phyloP scores from a whole-genome alignment of 208 protist species.

The Tritrichomonas musculus region DNA sequence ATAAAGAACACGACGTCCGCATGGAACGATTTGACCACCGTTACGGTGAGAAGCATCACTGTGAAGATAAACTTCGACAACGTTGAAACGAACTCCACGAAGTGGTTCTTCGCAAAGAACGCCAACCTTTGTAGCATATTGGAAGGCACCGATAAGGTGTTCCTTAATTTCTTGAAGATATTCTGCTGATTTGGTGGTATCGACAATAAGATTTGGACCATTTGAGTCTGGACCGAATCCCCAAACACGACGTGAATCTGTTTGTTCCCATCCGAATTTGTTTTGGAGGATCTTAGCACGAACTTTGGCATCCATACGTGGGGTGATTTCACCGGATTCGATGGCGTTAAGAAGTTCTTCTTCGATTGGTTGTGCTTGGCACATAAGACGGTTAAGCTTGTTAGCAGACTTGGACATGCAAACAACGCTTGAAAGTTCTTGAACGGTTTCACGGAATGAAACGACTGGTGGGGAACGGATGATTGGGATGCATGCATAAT shows the following conservation, averaged over 20 bases:
- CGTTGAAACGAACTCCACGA: slow-evolving; percentile 84
- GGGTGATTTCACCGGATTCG: slow-evolving; percentile 68
- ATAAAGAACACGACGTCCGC: slow-evolving; percentile 79
- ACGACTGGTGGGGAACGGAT: slow-evolving; percentile 89
- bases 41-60: slow-evolving; percentile 96
- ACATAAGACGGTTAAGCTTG: slow-evolving; percentile 95
- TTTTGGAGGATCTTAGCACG: slow-evolving; percentile 58
- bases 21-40: slow-evolving; percentile 88
- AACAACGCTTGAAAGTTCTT: slow-evolving; percentile 49
- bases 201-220: slow-evolving; percentile 89
- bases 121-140: slow-evolving; percentile 84
- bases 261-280: slow-evolving; percentile 58
- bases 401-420: slow-evolving; percentile 86
- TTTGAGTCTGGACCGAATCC: slow-evolving; percentile 87
- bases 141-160: slow-evolving; percentile 79
- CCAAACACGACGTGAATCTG: slow-evolving; percentile 87
- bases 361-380: slow-evolving; percentile 71
- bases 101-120: slow-evolving; percentile 87
- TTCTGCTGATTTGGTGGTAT: slow-evolving; percentile 89
- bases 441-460: slow-evolving; percentile 95
- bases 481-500: slow-evolving; percentile 78
- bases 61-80: slow-evolving; percentile 92
- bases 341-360: slow-evolving; percentile 76
- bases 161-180: slow-evolving; percentile 98
- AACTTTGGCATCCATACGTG: slow-evolving; percentile 73